Base-by-base conservation (phyloP, 495 filamentous ascomycete genomes). In the Xylaria grammica region DNA sequence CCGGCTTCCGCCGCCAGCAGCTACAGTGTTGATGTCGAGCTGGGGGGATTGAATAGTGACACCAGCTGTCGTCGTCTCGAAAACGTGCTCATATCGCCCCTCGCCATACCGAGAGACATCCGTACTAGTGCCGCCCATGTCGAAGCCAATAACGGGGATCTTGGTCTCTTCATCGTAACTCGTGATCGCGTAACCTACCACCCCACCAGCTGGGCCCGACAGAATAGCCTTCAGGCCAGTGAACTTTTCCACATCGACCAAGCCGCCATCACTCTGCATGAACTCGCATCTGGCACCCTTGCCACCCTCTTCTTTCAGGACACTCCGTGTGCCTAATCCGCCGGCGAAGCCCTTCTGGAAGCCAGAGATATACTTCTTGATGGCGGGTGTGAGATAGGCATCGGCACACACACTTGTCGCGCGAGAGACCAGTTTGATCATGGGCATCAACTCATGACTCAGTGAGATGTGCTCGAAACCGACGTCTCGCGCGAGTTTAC, bases 1-100 rank as follows among this genome's bases (percentile, higher is more conserved):
- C 51, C 92, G 86, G 4, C 93, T 97, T 19, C 94, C 94, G 59
- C 94, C 94, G 44, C 94, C 94, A 20, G 94, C 94, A 20, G 94
- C 94, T 32, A 98, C 94, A 0, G 95, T 99, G 75, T 98, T 98
- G 77, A 99, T 97, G 77, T 99, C 95, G 0, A 99, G 85, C 69
- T 98, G 95, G 0, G 95, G 95, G 0, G 90, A 93, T 69, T 98
- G 95, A 36, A 98, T 96, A 0, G 93, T 92, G 6, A 99, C 92
- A 26, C 95, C 95, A 1, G 95, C 95, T 0, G 96, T 96, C 0
- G 94, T 97, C 1, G 95, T 97, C 72, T 97, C 95, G 65, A 99
- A 98, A 0, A 97, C 95, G 74, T 99, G 95, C 62, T 98, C 95
- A 72, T 97, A 93, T 52, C 94, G 84, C 11, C 95, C 94, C 46